Evolutionary conservation across 2,329 filamentous ascomycete genomes (phyloP), one percentile per base, ranked within the genome.

Genomic region (Fusarium illudens): DNA sequence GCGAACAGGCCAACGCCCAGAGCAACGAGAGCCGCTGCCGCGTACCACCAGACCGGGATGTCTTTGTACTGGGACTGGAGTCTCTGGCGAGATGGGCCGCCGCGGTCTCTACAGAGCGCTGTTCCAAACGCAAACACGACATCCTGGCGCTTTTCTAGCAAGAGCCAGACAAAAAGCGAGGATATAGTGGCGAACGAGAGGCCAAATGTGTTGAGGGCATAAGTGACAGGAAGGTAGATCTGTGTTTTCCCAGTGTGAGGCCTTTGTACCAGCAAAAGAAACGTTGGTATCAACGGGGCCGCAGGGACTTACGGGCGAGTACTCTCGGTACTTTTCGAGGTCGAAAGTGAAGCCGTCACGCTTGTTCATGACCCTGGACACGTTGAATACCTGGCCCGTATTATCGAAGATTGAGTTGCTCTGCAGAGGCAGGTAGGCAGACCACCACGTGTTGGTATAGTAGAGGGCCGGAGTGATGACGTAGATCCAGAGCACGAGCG

Each of bases 351-450:
- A 78, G 32, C 79, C 76, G 0, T 76, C 57, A 9, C 80, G 79
- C 20, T 80, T 79, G 20, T 80, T 78, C 60, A 88, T 80, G 13
- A 88, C 84, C 3, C 76, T 76, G 0, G 79, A 76, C 0, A 84
- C 82, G 37, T 87, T 80, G 66, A 87, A 88, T 0, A 77, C 60
- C 4, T 78, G 67, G 0, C 83, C 86, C 0, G 78, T 84, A 42
- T 87, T 86, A 71, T 88, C 86, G 51, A 82, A 88, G 8, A 83
- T 84, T 12, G 82, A 80, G n/a, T 84, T 80, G 30, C 82, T 84
- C 22, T 83, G 81, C 33, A 87, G 78, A 0, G 86, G 86, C 12
- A 88, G 74, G 53, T 86, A 85, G 0, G 83, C 81, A 0, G 84
- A 84, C 55, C 81, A 78, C 83, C 83, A 85, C 0, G 80, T 83